phyloP scores from a whole-genome alignment of 768 basidiomycete genomes.

The Podaxis pistillaris region DNA sequence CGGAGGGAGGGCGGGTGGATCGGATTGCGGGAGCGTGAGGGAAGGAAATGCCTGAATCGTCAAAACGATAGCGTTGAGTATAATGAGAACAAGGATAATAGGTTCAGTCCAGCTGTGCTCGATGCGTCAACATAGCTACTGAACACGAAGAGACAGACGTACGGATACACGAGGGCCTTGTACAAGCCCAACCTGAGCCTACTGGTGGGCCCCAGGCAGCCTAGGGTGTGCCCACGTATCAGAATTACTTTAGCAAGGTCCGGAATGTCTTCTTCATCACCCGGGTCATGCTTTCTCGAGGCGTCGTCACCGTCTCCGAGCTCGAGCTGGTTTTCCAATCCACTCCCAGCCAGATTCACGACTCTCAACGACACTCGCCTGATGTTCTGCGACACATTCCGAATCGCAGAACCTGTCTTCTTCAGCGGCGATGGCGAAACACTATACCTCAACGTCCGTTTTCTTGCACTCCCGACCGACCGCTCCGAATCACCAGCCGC shows the following conservation, averaged over 20 bases:
- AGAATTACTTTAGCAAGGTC: constrained; percentile 46
- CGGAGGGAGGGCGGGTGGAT: constrained; percentile 38
- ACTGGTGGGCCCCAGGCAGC: constrained; percentile 71
- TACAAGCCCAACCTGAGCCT: constrained; percentile 62
- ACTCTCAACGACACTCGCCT: constrained; percentile 72
- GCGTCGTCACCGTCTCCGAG: constrained; percentile 48
- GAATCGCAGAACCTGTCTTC: constrained; percentile 58
- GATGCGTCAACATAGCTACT: background rate
- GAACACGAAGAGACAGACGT: constrained; percentile 30
- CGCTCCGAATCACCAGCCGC: constrained; percentile 49
- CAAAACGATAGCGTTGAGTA: constrained; percentile 79
- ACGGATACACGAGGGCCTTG: constrained; percentile 71
- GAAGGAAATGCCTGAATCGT: constrained; percentile 75
- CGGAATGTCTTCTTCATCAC: constrained; percentile 35
- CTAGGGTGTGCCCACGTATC: constrained; percentile 77
- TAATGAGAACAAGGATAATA: constrained; percentile 75
- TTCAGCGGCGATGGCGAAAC: constrained; percentile 56
- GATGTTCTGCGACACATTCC: constrained; percentile 53
- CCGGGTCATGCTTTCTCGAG: constrained; percentile 26
- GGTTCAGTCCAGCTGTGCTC: constrained; percentile 80
- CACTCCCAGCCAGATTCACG: constrained; percentile 70
- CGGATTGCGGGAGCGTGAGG: constrained; percentile 49
- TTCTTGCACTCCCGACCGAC: constrained; percentile 17
- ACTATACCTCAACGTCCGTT: constrained; percentile 52
- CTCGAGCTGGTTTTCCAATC: constrained; percentile 58